Conservation (phyloP, 257 asterid genomes). For the Solanum pinnatisectum region DNA sequence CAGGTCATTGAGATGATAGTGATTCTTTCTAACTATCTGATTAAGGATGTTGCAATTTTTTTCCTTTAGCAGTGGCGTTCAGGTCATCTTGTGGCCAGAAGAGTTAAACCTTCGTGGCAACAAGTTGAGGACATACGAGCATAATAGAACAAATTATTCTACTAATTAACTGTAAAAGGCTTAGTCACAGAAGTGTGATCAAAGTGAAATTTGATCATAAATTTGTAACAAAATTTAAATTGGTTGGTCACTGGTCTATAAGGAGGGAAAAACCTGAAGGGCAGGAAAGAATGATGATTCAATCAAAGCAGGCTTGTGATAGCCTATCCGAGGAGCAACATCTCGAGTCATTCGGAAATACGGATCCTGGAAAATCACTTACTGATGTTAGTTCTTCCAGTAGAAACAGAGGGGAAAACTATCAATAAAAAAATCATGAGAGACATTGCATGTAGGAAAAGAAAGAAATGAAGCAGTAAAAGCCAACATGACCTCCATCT, state of each 20-base stretch:
- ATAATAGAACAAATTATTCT: neutral
- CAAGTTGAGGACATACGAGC: neutral
- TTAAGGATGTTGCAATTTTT: neutral
- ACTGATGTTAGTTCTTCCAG: neutral
- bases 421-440: neutral
- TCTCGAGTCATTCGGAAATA: constrained; percentile 99
- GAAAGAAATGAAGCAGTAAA: neutral
- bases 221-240: neutral
- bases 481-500: neutral
- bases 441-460: neutral
- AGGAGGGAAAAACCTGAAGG: constrained; percentile 56
- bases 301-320: constrained; percentile 84
- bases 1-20: neutral
- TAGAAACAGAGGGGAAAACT: neutral
- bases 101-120: neutral
- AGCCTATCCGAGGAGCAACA: constrained; percentile 92
- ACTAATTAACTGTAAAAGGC: neutral
- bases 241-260: neutral
- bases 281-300: constrained; percentile 96
- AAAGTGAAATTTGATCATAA: neutral
- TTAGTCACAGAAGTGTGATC: neutral
- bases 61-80: neutral
- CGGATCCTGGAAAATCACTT: constrained; percentile 58
- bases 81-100: neutral
- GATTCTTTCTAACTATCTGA: neutral